phyloP scores from a whole-genome alignment of 176 grass and related monocot species.

The Lolium rigidum region DNA sequence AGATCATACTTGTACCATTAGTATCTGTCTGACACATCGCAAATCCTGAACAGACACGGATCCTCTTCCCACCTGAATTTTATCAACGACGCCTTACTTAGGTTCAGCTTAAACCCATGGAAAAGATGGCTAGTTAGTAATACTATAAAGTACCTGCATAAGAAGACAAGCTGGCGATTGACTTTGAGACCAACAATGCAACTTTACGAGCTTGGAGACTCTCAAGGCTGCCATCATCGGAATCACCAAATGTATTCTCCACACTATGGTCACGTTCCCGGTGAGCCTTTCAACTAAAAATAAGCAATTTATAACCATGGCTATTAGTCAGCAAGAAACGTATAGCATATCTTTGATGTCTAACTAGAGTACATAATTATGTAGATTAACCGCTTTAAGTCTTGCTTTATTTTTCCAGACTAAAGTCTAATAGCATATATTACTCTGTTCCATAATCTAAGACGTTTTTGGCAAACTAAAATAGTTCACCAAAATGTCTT shows the following conservation, averaged over 20 bases:
- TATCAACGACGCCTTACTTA: not conserved
- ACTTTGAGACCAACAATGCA: conserved; percentile 26
- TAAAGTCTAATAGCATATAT: not conserved
- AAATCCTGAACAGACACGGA: conserved; percentile 33
- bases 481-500: too few species aligned
- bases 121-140: not conserved
- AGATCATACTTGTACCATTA: not conserved
- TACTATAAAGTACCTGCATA: conserved; percentile 27
- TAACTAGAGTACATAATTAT: not conserved
- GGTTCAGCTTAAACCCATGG: not conserved
- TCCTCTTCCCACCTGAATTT: conserved; percentile 36
- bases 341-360: not conserved
- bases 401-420: not conserved
- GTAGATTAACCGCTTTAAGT: not conserved
- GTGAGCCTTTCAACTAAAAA: not conserved
- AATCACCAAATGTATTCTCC: conserved; percentile 16
- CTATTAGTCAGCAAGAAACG: not conserved
- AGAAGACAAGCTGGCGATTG: conserved; percentile 15
- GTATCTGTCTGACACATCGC: not conserved
- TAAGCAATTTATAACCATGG: conserved; percentile 4
- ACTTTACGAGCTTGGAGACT: not conserved
- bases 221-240: conserved; percentile 25
- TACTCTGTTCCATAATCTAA: too few species aligned
- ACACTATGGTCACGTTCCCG: not conserved
- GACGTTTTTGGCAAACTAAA: too few species aligned